These are phyloP conservation scores for Eragrostis nindensis DNA, from an alignment of 176 grass and related monocot species.

Conservation along the genomic window DNA sequence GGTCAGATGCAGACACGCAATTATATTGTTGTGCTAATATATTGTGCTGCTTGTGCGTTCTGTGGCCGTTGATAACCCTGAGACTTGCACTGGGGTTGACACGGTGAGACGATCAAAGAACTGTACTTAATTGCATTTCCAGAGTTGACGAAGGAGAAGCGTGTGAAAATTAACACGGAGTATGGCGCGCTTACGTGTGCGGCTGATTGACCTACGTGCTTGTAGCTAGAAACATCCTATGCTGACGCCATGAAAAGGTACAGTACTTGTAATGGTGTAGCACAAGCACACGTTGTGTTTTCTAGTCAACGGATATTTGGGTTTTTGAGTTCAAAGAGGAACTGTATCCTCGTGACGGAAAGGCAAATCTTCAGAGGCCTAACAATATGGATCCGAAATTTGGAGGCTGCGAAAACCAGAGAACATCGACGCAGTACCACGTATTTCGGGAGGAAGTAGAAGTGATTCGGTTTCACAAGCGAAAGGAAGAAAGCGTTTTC, in stretches of 20 bases:
- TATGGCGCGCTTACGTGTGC: neutral
- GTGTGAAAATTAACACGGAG: neutral
- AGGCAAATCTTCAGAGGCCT: neutral
- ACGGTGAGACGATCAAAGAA: neutral
- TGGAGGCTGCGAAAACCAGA: neutral
- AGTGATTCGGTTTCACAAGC: neutral
- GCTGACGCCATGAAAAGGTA: neutral
- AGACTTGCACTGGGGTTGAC: neutral
- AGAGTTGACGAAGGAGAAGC: conserved; percentile 10
- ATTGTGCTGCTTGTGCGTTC: neutral
- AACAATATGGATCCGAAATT: neutral
- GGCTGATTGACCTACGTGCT: neutral
- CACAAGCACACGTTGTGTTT: neutral
- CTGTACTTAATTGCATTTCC: neutral
- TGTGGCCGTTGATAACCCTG: neutral
- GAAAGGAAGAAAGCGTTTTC: neutral
- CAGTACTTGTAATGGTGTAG: neutral
- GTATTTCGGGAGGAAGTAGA: neutral
- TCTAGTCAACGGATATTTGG: neutral
- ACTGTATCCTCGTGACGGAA: neutral
- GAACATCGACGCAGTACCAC: neutral
- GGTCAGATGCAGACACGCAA: neutral
- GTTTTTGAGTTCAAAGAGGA: neutral
- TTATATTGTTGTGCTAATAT: neutral
- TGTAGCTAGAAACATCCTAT: neutral